phyloP scores from a whole-genome alignment of 2,329 filamentous ascomycete genomes.

The Penicillium oxalicum region DNA sequence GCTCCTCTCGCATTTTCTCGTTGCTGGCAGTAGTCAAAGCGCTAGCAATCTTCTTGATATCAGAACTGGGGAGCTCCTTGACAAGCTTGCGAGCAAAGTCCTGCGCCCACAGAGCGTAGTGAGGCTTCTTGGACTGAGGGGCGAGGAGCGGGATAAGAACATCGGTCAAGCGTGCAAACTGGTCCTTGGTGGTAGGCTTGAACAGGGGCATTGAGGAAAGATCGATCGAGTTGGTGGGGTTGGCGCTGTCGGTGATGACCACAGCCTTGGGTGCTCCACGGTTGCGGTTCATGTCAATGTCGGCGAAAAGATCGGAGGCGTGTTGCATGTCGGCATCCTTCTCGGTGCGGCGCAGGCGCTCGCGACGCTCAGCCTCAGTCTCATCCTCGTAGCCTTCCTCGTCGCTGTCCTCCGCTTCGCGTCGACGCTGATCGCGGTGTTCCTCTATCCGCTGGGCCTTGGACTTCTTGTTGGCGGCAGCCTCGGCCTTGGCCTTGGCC shows the following conservation, averaged over 20 bases:
- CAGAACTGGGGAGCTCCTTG: slow-evolving; percentile 81
- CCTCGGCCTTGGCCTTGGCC: slow-evolving; percentile 81
- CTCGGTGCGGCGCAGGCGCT: slow-evolving; percentile 71
- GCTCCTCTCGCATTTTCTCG: slow-evolving; percentile 98
- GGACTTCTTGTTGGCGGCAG: slow-evolving; percentile 83
- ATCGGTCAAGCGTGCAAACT: slow-evolving; percentile 75
- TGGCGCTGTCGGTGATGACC: slow-evolving; percentile 60
- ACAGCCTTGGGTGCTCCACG: slow-evolving; percentile 59
- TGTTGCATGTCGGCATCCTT: slow-evolving; percentile 83
- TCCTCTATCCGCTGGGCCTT: slow-evolving; percentile 83
- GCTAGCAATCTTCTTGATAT: slow-evolving; percentile 94
- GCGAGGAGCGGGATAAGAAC: slow-evolving; percentile 72
- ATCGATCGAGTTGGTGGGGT: slow-evolving; percentile 75
- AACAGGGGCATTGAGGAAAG: slow-evolving; percentile 75
- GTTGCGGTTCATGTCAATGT: slow-evolving; percentile 62
- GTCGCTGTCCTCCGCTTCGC: slow-evolving; percentile 53
- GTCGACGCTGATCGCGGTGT: slow-evolving; percentile 58
- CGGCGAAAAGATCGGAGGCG: slow-evolving; percentile 84
- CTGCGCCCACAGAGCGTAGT: slow-evolving; percentile 83
- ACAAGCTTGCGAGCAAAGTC: slow-evolving; percentile 84
- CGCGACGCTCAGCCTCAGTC: slow-evolving; percentile 65
- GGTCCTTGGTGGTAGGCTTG: slow-evolving; percentile 78
- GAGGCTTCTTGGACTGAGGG: slow-evolving; percentile 74
- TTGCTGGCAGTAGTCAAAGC: slow-evolving; percentile 84
- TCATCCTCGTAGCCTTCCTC: slow-evolving; percentile 61